These are phyloP conservation scores for Lentinula raphanica DNA, from an alignment of 768 basidiomycete species.

Conservation along the genomic window DNA sequence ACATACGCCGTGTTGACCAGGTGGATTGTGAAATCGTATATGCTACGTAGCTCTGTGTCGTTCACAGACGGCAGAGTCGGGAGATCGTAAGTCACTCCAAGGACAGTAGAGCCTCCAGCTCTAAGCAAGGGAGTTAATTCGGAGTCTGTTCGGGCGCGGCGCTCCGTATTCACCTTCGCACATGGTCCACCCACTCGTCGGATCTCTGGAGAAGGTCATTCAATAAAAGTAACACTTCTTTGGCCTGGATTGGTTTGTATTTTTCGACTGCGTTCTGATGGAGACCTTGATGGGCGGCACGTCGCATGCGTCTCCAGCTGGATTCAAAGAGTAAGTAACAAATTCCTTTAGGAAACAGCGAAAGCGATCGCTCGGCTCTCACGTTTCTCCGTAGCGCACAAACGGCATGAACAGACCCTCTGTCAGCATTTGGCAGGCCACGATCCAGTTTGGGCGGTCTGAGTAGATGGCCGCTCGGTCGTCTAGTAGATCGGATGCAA, in stretches of 20 bases:
- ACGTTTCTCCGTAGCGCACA: slow-evolving; percentile 11
- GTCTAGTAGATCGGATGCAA: slow-evolving; percentile 27
- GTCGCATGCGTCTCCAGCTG: slow-evolving; percentile 31
- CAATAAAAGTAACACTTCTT: slow-evolving; percentile 26
- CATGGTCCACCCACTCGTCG: slow-evolving; percentile 24
- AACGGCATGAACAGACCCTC: slow-evolving; percentile 12
- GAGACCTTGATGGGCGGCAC: slow-evolving; percentile 29
- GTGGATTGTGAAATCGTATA: slow-evolving; percentile 19
- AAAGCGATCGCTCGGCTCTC: not conserved
- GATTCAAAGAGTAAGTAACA: not conserved
- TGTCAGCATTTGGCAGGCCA: slow-evolving; percentile 7
- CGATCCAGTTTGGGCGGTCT: slow-evolving; percentile 12
- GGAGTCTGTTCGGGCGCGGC: not conserved
- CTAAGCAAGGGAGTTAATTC: not conserved
- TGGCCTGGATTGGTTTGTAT: slow-evolving; percentile 21
- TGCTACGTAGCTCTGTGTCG: slow-evolving; percentile 11
- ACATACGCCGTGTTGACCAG: slow-evolving; percentile 26
- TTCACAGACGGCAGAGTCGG: slow-evolving; percentile 8
- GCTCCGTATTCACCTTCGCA: not conserved
- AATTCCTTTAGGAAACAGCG: not conserved
- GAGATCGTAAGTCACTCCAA: slow-evolving; percentile 14
- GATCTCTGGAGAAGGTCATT: slow-evolving; percentile 22
- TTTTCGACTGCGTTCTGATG: slow-evolving; percentile 16
- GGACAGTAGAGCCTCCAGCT: slow-evolving; percentile 12
- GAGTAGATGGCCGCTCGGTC: slow-evolving; percentile 19